A percentile compares a stretch with the other conserved stretches of the same genome.
Conservation (phyloP, 2,329 filamentous ascomycete species). For the Diaporthe sp. region DNA sequence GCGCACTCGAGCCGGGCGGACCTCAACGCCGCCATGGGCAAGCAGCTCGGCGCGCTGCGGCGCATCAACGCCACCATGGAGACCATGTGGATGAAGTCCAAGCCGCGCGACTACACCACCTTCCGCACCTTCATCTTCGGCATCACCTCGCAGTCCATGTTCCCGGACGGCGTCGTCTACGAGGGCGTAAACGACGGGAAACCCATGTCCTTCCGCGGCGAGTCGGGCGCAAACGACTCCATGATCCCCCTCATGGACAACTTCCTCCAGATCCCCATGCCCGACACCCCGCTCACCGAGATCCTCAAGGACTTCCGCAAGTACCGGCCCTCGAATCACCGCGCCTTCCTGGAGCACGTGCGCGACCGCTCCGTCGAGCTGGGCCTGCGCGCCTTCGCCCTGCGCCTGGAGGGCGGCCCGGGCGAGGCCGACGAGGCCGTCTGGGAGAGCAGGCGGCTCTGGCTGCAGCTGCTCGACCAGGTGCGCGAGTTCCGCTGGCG, state of each 20-base stretch:
- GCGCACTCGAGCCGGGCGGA: conserved; percentile 61
- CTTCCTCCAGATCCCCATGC: conserved; percentile 88
- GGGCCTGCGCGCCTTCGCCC: conserved; percentile 71
- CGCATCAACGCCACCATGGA: conserved; percentile 87
- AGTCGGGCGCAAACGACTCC: conserved; percentile 93
- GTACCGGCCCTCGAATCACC: conserved; percentile 91
- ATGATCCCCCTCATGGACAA: conserved; percentile 95
- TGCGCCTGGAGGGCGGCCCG: conserved; percentile 49
- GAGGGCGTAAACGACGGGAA: conserved; percentile 80
- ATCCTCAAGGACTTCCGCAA: conserved; percentile 91
- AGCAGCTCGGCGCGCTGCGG: conserved; percentile 73
- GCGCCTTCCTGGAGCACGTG: conserved; percentile 85
- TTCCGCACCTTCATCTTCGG: conserved; percentile 99
- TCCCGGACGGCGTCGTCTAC: conserved; percentile 91
- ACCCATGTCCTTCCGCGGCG: conserved; percentile 87
- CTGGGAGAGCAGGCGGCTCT: conserved; percentile 69
- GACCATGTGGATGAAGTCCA: conserved; percentile 91
- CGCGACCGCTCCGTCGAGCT: conserved; percentile 61
- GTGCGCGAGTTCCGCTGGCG: conserved; percentile 87
- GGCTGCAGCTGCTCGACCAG: conserved; percentile 77
- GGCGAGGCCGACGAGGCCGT: conserved; percentile 57
- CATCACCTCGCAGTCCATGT: conserved; percentile 94
- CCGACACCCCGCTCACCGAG: conserved; percentile 86
- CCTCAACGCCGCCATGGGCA: conserved; percentile 75
- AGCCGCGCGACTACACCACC: conserved; percentile 84